Evolutionary conservation across 495 filamentous ascomycete species (phyloP), one percentile per base, ranked within the genome.

Genomic region (Staphylotrichum tortipilum): DNA sequence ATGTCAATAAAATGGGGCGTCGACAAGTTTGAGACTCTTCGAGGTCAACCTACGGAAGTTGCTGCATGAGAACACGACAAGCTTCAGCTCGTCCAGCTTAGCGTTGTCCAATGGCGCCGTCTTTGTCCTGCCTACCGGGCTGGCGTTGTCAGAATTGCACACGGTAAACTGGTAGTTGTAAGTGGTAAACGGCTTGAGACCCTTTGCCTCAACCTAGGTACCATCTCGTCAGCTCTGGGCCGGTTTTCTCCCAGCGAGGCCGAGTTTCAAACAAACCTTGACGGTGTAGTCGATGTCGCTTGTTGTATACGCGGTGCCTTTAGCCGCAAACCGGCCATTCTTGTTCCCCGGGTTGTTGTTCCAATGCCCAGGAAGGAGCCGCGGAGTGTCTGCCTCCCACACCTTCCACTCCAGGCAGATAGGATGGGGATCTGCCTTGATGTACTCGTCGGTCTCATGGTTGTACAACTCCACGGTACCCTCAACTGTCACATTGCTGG

Each of bases 281-380:
- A 84, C 72, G 8, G 81, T 85, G 50, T 77, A 85, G 49, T 85
- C 81, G 29, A 84, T 74, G 59, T 85, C 81, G 7, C 74, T 78
- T 39, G 68, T 79, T 0, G 81, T 85, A 58, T 78, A 82, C 1
- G 67, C 79, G 5, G 61, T 75, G 3, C 80, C 79, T 8, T 62
- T 56, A 43, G 70, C 65, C 6, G 70, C 69, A 35, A 18, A 76
- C 55, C 12, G 64, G 47, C 10, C 54, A 10, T 43, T 24, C 2
- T 26, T 10, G 10, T 23, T n/a, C 12, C 22, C 19, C n/a, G n/a
- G n/a, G 11, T 5, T 10, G 21, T n/a, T 34, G 7, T 24, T n/a
- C n/a, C n/a, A n/a, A n/a, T n/a, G n/a, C n/a, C n/a, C n/a, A n/a
- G 4, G 44, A 14, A 21, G 12, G 30, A 33, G 12, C 15, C 30